Conservation (phyloP, 78 protist species). For the Polysphondylium violaceum region DNA sequence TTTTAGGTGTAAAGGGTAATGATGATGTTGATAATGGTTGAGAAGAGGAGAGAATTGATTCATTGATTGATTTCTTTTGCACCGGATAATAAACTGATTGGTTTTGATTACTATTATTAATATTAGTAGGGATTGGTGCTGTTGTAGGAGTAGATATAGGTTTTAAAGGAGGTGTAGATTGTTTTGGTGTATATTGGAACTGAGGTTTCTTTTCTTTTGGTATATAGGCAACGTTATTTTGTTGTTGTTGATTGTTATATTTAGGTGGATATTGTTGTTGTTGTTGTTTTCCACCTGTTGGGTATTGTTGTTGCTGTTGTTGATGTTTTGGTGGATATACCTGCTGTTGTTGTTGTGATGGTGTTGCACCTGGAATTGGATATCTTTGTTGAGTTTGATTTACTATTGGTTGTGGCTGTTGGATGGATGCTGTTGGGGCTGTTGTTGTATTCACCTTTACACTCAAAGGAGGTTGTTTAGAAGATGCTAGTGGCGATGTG, state of each 20-base stretch:
- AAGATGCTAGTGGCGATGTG: not conserved
- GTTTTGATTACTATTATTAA: too few species aligned
- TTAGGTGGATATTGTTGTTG: not conserved
- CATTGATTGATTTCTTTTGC: not conserved
- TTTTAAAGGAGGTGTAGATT: not conserved
- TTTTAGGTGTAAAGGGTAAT: too few species aligned
- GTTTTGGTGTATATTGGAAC: not conserved
- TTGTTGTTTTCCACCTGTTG: slow-evolving; percentile 18
- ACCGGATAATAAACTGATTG: not conserved
- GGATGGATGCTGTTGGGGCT: not conserved
- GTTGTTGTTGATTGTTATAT: not conserved
- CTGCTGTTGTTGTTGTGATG: slow-evolving; percentile 27
- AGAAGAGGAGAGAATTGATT: not conserved
- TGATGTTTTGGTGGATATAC: slow-evolving; percentile 7
- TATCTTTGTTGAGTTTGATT: not conserved
- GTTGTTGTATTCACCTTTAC: too few species aligned
- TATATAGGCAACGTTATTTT: not conserved
- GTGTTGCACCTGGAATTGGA: not conserved
- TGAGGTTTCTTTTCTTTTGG: too few species aligned
- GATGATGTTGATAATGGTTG: too few species aligned
- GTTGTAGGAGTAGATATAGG: not conserved
- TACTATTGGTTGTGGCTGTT: not conserved
- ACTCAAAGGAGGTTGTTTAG: not conserved
- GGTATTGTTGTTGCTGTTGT: slow-evolving; percentile 19
- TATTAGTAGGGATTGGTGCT: not conserved